Conservation (phyloP, 768 basidiomycete species). For the Russula abietina region DNA sequence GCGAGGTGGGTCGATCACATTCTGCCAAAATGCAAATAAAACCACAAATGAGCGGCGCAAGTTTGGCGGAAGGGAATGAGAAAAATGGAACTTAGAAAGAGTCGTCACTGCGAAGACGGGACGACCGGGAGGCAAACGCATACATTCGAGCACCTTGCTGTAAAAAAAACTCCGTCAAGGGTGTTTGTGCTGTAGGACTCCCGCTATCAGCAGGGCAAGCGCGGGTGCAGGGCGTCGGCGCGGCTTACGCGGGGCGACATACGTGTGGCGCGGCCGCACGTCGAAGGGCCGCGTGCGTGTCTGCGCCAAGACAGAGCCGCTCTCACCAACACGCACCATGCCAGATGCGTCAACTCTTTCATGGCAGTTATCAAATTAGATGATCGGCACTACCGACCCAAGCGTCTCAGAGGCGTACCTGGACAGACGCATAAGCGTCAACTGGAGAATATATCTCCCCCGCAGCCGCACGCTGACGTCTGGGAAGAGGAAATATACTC, state of each 20-base stretch:
- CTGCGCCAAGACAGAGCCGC: conserved; percentile 63
- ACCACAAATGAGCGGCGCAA: conserved; percentile 14
- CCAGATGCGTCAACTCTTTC: conserved; percentile 47
- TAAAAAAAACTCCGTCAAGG: conserved; percentile 52
- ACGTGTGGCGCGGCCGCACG: conserved; percentile 64
- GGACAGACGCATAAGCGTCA: conserved; percentile 68
- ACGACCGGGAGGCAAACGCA: conserved; percentile 39
- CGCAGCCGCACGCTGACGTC: conserved; percentile 81
- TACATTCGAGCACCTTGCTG: conserved; percentile 54
- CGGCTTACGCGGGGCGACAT: conserved; percentile 70
- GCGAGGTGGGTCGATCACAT: conserved; percentile 11
- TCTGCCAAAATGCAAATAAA: conserved; percentile 16
- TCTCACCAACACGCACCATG: conserved; percentile 39
- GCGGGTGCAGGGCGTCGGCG: conserved; percentile 12
- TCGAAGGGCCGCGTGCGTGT: conserved; percentile 74
- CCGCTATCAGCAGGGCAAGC: conserved; percentile 16
- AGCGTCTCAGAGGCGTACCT: conserved; percentile 46
- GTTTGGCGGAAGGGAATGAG: conserved; percentile 4
- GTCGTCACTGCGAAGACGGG: conserved; percentile 20
- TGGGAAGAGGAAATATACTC: conserved; percentile 86
- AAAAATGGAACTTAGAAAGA: conserved; percentile 24
- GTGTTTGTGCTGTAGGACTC: conserved; percentile 38
- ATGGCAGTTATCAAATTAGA: conserved; percentile 32
- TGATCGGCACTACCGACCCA: background rate
- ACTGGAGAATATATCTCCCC: conserved; percentile 69